These are phyloP conservation scores for Debaryomyces singareniensis DNA, from an alignment of 1,139 yeast species.

Conservation along the genomic window DNA sequence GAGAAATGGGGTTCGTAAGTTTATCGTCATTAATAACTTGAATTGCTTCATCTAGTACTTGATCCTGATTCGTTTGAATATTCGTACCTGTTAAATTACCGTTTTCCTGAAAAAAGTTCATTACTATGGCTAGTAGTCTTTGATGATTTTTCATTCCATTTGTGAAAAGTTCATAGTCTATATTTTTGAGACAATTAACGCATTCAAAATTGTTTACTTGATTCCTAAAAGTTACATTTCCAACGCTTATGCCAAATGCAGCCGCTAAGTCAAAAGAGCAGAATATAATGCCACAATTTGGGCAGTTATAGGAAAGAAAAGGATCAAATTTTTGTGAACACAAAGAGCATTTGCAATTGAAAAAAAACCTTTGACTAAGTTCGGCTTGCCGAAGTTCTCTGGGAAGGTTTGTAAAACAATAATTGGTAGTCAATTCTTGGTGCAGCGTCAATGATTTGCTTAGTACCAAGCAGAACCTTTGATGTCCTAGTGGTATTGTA, in stretches of 20 bases:
- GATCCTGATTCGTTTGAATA: neutral
- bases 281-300: conserved; percentile 9
- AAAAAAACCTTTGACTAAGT: conserved; percentile 19
- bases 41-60: no score
- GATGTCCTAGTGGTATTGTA: conserved; percentile 12
- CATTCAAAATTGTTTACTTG: neutral
- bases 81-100: neutral
- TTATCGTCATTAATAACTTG: no score
- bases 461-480: conserved; percentile 12
- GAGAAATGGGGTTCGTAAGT: neutral
- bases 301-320: conserved; percentile 16
- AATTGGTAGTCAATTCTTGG: conserved; percentile 7
- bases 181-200: neutral
- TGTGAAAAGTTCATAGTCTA: neutral
- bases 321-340: conserved; percentile 17
- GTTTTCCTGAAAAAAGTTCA: neutral
- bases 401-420: conserved; percentile 20
- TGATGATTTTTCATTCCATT: neutral
- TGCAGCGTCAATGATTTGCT: conserved; percentile 10
- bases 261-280: conserved; percentile 2
- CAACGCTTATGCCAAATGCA: conserved; percentile 1
- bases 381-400: conserved; percentile 13
- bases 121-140: neutral
- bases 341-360: conserved; percentile 23
- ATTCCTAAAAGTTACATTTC: neutral